Evolutionary conservation across 257 asterid genomes (phyloP).

Genomic region (Nicotiana tabacum): DNA sequence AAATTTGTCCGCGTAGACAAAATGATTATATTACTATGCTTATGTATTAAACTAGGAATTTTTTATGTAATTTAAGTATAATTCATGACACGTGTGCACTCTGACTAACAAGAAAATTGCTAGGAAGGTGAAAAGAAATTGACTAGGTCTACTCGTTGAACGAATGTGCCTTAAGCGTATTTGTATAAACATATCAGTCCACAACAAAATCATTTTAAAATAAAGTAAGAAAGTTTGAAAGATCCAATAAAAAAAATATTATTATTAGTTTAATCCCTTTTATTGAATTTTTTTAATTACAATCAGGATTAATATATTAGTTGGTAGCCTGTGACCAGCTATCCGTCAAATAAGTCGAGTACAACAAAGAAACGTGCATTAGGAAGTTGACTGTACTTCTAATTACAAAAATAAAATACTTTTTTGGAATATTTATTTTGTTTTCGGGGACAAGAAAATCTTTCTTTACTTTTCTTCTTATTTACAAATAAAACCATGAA

Average conservation of each 20-base stretch:
- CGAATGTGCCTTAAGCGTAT: neutral
- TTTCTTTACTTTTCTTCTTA: neutral
- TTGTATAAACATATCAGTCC: conserved; percentile 7
- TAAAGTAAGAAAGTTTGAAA: neutral
- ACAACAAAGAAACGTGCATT: conserved; percentile 6
- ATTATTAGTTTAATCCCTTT: neutral
- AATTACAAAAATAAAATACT: no score
- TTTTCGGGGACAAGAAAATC: neutral
- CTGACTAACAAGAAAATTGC: neutral
- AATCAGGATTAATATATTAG: neutral
- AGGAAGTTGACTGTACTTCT: neutral
- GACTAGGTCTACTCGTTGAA: neutral
- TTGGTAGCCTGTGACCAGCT: neutral
- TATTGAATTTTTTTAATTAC: neutral
- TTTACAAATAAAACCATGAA: neutral
- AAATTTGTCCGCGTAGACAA: neutral
- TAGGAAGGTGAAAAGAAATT: neutral
- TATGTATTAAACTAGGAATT: neutral
- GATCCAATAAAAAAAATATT: neutral
- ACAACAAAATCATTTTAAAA: conserved; percentile 1
- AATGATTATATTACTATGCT: neutral
- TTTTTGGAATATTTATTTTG: neutral
- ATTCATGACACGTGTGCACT: neutral
- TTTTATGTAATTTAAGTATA: neutral
- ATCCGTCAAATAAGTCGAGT: neutral